phyloP scores from a whole-genome alignment of 148 eudicot genomes.

The Pouteria glomerata region DNA sequence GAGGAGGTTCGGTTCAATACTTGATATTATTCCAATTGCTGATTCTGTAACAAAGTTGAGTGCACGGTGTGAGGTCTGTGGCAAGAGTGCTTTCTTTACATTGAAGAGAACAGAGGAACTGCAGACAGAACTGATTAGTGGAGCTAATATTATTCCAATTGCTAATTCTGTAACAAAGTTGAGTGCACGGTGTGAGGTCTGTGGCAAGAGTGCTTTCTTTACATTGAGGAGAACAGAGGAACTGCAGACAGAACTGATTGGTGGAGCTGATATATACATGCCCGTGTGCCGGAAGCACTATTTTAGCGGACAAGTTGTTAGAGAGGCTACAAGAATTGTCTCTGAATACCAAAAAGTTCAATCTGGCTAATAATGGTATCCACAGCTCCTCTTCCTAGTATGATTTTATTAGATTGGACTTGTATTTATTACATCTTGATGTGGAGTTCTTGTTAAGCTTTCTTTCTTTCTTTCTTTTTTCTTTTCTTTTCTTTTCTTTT shows the following conservation, averaged over 20 bases:
- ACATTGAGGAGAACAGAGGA: slow-evolving; percentile 88
- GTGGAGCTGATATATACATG: slow-evolving; percentile 94
- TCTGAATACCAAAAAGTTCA: slow-evolving; percentile 53
- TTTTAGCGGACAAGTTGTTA: slow-evolving; percentile 75
- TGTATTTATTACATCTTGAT: neutral
- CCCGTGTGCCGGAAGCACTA: slow-evolving; percentile 94
- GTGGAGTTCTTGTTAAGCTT: neutral
- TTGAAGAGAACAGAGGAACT: slow-evolving; percentile 82
- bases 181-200: slow-evolving; percentile 77
- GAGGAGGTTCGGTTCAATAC: too few species aligned
- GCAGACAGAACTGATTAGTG: slow-evolving; percentile 80
- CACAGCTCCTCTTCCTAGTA: neutral
- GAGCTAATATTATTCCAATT: slow-evolving; percentile 84
- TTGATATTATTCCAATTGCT: slow-evolving; percentile 81
- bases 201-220: slow-evolving; percentile 79
- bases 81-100: slow-evolving; percentile 75
- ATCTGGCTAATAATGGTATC: slow-evolving; percentile 36
- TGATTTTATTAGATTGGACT: neutral
- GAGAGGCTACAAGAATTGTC: slow-evolving; percentile 60
- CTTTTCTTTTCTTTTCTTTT: too few species aligned
- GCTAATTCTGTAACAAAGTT: slow-evolving; percentile 89
- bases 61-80: slow-evolving; percentile 88
- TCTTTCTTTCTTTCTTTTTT: too few species aligned
- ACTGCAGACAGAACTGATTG: slow-evolving; percentile 74
- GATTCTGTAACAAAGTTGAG: slow-evolving; percentile 81